These are phyloP conservation scores for Trichophaea hybrida DNA, from an alignment of 2,329 filamentous ascomycete species.

Conservation along the genomic window DNA sequence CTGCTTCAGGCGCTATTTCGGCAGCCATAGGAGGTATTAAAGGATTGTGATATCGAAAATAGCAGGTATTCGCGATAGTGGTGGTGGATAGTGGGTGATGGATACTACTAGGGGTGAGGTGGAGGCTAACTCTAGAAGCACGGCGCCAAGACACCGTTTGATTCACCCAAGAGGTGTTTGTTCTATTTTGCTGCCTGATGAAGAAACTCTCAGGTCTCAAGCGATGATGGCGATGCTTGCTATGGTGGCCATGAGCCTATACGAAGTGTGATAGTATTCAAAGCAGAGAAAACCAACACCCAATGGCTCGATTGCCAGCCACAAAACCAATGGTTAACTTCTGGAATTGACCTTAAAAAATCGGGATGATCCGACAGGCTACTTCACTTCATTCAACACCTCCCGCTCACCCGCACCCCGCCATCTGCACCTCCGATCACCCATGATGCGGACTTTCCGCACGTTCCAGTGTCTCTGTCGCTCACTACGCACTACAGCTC, in stretches of 20 bases:
- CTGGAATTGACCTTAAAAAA: too few relatives aligned
- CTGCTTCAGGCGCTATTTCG: slow-evolving; percentile 38
- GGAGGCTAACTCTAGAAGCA: not conserved
- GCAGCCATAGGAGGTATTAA: slow-evolving; percentile 26
- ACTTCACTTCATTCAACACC: not conserved
- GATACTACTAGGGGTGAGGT: not conserved
- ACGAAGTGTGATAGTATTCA: too few relatives aligned
- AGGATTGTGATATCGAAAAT: not conserved
- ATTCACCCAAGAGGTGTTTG: too few relatives aligned
- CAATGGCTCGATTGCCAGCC: too few relatives aligned
- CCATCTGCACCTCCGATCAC: not conserved
- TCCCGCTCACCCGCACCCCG: not conserved
- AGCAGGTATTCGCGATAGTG: not conserved
- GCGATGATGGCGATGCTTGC: too few relatives aligned
- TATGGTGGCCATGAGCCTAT: too few relatives aligned
- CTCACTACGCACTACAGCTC: not conserved
- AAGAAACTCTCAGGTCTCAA: too few relatives aligned
- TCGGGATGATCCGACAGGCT: too few relatives aligned
- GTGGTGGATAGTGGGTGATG: not conserved
- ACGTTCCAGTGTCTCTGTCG: not conserved
- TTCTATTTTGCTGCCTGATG: too few relatives aligned
- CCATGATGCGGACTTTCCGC: not conserved
- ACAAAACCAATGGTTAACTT: too few relatives aligned
- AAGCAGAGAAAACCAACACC: too few relatives aligned
- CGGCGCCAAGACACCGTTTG: too few relatives aligned